Evolutionary conservation across 345 rosid genomes (phyloP).

Genomic region (Lumnitzera littorea): DNA sequence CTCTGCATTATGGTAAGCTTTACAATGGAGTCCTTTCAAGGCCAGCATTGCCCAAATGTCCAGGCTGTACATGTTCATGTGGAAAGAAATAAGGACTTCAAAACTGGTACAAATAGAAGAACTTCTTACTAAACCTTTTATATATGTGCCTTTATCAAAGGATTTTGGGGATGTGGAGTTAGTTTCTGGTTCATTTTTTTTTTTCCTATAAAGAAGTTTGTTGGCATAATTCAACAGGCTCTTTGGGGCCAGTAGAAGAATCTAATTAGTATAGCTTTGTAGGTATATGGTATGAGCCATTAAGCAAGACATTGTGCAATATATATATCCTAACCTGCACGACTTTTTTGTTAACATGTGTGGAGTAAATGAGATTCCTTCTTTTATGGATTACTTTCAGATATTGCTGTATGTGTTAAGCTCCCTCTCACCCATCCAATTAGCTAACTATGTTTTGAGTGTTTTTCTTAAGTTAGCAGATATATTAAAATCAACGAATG

Average conservation of each 20-base stretch:
- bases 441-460: conserved; percentile 59
- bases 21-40: too few species aligned
- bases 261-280: conserved; percentile 22
- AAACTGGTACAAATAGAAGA: conserved; percentile 39
- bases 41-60: conserved; percentile 71
- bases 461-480: conserved; percentile 69
- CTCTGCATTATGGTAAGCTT: too few species aligned
- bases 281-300: conserved; percentile 19
- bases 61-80: conserved; percentile 57
- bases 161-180: conserved; percentile 38
- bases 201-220: conserved; percentile 34
- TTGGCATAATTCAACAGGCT: conserved; percentile 79
- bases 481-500: conserved; percentile 45
- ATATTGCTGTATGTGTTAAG: conserved; percentile 57
- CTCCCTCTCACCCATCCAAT: conserved; percentile 51
- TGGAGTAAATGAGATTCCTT: conserved; percentile 62
- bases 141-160: conserved; percentile 54
- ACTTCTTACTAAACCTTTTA: conserved; percentile 43
- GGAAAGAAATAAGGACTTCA: conserved; percentile 54
- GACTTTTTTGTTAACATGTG: conserved; percentile 76
- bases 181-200: conserved; percentile 51
- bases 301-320: conserved; percentile 53
- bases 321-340: conserved; percentile 66
- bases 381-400: conserved; percentile 48
- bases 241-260: conserved; percentile 37